Evolutionary conservation across 2,329 filamentous ascomycete genomes (phyloP).

Genomic region (Talaromyces sp.): DNA sequence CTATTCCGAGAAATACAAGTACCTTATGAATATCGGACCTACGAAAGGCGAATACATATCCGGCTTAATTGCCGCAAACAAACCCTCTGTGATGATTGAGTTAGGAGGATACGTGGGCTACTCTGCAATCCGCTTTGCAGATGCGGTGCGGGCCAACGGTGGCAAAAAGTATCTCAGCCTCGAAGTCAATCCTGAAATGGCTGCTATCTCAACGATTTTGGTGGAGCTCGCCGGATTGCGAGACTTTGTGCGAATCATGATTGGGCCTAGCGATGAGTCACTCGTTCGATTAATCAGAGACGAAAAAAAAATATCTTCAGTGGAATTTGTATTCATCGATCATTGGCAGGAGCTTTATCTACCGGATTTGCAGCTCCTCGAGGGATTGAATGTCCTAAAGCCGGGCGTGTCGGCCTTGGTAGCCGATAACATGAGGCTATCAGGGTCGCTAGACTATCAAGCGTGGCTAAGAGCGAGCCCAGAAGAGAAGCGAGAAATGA

Average conservation of each 20-base stretch:
- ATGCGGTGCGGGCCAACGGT: constrained; percentile 56
- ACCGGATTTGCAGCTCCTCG: neutral
- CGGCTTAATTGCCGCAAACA: constrained; percentile 59
- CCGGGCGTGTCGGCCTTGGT: neutral
- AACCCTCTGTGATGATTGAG: constrained; percentile 66
- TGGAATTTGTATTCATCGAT: neutral
- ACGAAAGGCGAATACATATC: constrained; percentile 66
- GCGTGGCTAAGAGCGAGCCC: neutral
- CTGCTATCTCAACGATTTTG: constrained; percentile 59
- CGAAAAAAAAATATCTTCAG: neutral
- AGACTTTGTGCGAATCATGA: constrained; percentile 61
- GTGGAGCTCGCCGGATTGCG: constrained; percentile 65
- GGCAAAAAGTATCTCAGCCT: constrained; percentile 63
- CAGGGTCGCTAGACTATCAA: neutral
- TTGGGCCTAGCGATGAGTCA: constrained; percentile 46
- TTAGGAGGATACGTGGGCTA: constrained; percentile 78
- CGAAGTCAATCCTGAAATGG: constrained; percentile 68
- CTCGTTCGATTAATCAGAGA: neutral
- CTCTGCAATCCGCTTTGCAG: constrained; percentile 68
- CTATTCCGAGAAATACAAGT: constrained; percentile 60
- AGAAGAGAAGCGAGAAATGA: neutral
- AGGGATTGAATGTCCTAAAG: neutral
- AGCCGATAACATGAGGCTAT: neutral
- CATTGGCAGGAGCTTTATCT: constrained; percentile 1
- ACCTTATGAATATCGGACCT: constrained; percentile 73